Evolutionary conservation across 495 filamentous ascomycete genomes (phyloP).

Genomic region (Neurospora tetrasperma): DNA sequence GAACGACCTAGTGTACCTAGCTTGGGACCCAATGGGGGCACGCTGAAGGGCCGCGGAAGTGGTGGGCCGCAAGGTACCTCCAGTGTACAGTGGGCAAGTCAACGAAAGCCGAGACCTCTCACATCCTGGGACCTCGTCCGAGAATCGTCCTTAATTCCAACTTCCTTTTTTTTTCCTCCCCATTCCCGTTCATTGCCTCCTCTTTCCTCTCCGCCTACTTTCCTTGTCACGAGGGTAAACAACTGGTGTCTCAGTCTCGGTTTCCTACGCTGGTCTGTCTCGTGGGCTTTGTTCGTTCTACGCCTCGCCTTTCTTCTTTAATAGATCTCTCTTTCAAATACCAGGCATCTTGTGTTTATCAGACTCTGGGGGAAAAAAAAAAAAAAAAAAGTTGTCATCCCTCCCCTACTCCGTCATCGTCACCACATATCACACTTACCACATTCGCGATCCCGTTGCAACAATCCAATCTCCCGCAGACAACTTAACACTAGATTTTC

Average conservation of each 20-base stretch:
- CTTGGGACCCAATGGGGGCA: not conserved
- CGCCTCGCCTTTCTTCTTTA: not conserved
- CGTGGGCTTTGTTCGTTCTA: not conserved
- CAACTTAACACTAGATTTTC: not conserved
- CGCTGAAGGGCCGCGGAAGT: not conserved
- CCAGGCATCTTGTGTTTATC: not conserved
- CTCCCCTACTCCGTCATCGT: not conserved
- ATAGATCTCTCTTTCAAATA: not conserved
- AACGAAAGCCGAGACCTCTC: not conserved
- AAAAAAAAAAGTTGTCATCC: not conserved
- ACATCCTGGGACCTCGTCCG: not conserved
- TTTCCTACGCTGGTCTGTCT: not conserved
- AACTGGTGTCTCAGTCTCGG: not conserved
- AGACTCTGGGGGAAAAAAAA: not conserved
- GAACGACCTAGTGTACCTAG: not conserved
- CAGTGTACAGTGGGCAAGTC: not conserved
- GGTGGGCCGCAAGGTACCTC: not conserved
- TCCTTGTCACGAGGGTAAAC: not conserved
- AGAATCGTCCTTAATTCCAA: conserved; percentile 9
- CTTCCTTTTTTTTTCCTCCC: conserved; percentile 13
- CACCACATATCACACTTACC: not conserved
- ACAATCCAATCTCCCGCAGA: not conserved
- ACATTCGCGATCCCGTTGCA: not conserved
- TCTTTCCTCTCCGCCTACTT: not conserved
- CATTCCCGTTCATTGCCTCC: conserved; percentile 7